These are phyloP conservation scores for Globisporangium orthogonon DNA, from an alignment of 352 stramenopile species.

Conservation along the genomic window DNA sequence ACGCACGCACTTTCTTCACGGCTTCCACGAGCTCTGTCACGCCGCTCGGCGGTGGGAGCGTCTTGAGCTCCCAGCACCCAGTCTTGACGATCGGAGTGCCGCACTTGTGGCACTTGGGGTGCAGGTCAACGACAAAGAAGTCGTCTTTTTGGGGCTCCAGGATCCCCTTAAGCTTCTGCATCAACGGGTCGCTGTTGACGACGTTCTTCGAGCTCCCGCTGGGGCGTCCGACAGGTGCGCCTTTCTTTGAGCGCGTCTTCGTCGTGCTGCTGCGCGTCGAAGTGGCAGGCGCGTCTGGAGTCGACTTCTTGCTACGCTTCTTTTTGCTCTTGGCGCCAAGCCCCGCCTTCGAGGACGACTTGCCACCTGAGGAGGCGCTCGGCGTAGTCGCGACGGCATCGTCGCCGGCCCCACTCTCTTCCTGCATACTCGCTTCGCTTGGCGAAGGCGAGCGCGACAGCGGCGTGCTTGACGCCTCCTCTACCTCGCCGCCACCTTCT, in stretches of 20 bases:
- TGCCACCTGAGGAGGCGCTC: constrained; percentile 2
- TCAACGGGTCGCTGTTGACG: constrained; percentile 91
- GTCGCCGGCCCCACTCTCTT: constrained; percentile 20
- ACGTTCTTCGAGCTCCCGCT: constrained; percentile 60
- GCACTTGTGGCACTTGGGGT: constrained; percentile 88
- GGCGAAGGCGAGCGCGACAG: constrained; percentile 42
- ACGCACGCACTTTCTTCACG: constrained; percentile 67
- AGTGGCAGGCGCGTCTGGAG: constrained; percentile 37
- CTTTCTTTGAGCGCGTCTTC: constrained; percentile 67
- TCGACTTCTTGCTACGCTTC: constrained; percentile 72
- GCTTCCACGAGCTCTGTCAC: constrained; percentile 78
- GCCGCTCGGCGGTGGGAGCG: constrained; percentile 37
- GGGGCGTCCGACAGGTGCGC: constrained; percentile 27
- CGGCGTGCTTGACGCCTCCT: constrained; percentile 33
- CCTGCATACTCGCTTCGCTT: constrained; percentile 25
- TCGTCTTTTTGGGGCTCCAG: constrained; percentile 98
- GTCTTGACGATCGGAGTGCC: constrained; percentile 74
- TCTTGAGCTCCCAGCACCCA: constrained; percentile 84
- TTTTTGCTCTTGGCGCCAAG: constrained; percentile 56
- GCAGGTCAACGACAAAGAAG: constrained; percentile 97
- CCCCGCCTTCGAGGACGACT: constrained; percentile 17
- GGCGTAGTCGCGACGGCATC: background rate
- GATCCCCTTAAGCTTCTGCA: constrained; percentile 97
- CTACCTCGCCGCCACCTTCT: constrained; percentile 13
- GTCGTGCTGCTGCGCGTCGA: constrained; percentile 62